phyloP scores from a whole-genome alignment of 148 eudicot species.

The Bassia scoparia region DNA sequence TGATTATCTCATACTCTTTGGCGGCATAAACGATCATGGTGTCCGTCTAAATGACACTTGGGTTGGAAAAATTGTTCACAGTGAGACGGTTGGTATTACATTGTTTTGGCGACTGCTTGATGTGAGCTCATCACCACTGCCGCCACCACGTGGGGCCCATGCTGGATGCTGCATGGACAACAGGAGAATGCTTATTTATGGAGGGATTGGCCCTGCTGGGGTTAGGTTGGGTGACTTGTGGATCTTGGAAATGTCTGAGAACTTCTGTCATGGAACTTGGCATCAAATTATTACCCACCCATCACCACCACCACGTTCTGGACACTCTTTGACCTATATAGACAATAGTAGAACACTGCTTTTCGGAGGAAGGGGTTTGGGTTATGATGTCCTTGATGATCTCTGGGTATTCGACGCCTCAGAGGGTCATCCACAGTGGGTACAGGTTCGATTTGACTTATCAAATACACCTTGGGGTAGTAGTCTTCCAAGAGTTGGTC shows the following conservation, averaged over 20 bases:
- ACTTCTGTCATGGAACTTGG: constrained; percentile 65
- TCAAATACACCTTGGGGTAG: constrained; percentile 50
- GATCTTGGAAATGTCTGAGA: constrained; percentile 78
- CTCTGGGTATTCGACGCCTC: constrained; percentile 72
- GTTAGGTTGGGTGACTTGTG: constrained; percentile 81
- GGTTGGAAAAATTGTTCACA: constrained; percentile 49
- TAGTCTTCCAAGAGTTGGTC: constrained; percentile 85
- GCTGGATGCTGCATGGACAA: constrained; percentile 75
- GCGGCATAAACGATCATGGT: constrained; percentile 91
- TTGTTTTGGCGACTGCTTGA: constrained; percentile 71
- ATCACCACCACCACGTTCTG: constrained; percentile 78
- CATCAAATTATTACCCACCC: constrained; percentile 51
- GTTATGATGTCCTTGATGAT: constrained; percentile 75
- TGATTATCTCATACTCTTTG: constrained; percentile 66
- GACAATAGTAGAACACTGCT: constrained; percentile 52
- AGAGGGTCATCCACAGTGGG: constrained; percentile 58
- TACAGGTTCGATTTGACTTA: constrained; percentile 46
- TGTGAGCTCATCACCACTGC: constrained; percentile 58
- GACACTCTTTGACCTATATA: constrained; percentile 69
- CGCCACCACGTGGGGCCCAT: constrained; percentile 96
- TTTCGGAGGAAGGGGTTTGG: constrained; percentile 87
- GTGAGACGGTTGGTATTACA: constrained; percentile 39
- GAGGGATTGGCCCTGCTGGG: constrained; percentile 89
- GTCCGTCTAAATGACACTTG: constrained; percentile 91
- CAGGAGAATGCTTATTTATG: constrained; percentile 73